phyloP scores from a whole-genome alignment of 768 basidiomycete species.

The Russula olivacea region DNA sequence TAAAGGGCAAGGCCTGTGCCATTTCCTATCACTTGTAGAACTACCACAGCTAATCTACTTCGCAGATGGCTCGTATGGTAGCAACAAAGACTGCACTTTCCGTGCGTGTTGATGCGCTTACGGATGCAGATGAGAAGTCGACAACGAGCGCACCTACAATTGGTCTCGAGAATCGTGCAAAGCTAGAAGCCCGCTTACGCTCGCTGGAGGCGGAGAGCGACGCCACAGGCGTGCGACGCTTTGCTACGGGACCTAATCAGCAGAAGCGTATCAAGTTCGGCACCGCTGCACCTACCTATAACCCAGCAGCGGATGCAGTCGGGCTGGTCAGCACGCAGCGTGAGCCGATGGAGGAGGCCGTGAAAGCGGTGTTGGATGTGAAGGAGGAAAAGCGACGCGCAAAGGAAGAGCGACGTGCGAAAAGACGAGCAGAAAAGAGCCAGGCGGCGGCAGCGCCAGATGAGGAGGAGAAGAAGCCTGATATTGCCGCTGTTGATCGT shows the following conservation, averaged over 20 bases:
- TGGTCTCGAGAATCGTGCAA: slow-evolving; percentile 89
- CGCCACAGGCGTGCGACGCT: slow-evolving; percentile 61
- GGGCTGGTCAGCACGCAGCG: slow-evolving; percentile 83
- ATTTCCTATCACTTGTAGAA: background rate
- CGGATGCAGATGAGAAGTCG: slow-evolving; percentile 87
- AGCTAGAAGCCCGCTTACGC: slow-evolving; percentile 90
- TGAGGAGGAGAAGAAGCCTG: slow-evolving; percentile 21
- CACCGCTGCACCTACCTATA: slow-evolving; percentile 78
- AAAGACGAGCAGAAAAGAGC: slow-evolving; percentile 50
- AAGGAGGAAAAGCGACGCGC: slow-evolving; percentile 81
- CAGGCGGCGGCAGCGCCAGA: slow-evolving; percentile 33
- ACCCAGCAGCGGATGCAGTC: slow-evolving; percentile 76
- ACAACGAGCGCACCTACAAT: slow-evolving; percentile 76
- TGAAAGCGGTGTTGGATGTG: slow-evolving; percentile 70
- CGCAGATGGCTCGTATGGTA: slow-evolving; percentile 97
- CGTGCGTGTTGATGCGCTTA: slow-evolving; percentile 94
- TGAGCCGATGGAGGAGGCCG: slow-evolving; percentile 68
- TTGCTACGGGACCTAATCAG: slow-evolving; percentile 55
- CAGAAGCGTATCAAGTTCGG: slow-evolving; percentile 76
- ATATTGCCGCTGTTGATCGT: slow-evolving; percentile 18
- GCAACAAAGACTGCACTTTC: slow-evolving; percentile 97
- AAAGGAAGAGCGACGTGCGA: slow-evolving; percentile 73
- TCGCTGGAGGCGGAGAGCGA: slow-evolving; percentile 82
- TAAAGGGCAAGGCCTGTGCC: slow-evolving; percentile 83
- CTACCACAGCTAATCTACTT: slow-evolving; percentile 7